Evolutionary conservation across 1,139 yeast genomes (phyloP).

Genomic region (Candida mesenterica): DNA sequence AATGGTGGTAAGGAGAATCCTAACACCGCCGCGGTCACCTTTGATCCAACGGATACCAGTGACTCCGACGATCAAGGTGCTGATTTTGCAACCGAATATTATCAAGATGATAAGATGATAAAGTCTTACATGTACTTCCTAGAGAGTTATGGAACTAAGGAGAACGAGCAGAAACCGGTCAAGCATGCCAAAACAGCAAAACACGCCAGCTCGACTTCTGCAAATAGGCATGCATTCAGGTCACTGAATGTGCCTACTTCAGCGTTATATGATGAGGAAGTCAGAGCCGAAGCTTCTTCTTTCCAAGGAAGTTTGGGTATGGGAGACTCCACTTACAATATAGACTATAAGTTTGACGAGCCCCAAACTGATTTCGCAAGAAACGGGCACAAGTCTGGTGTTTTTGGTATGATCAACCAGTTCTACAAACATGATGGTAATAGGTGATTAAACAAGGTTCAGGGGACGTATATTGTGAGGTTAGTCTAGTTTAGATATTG

Average conservation of each 20-base stretch:
- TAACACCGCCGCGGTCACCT: slow-evolving; percentile 7
- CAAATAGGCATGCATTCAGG: too few species aligned
- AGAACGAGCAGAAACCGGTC: slow-evolving; percentile 2
- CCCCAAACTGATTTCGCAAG: slow-evolving; percentile 26
- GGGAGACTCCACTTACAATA: slow-evolving; percentile 28
- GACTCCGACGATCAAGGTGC: slow-evolving; percentile 34
- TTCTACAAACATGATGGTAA: slow-evolving; percentile 61
- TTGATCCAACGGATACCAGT: slow-evolving; percentile 4
- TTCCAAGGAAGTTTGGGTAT: slow-evolving; percentile 15
- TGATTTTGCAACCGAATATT: slow-evolving; percentile 23
- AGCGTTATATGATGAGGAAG: slow-evolving; percentile 2
- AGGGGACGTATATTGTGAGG: background rate
- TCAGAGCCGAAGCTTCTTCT: background rate
- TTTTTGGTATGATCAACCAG: slow-evolving; percentile 79
- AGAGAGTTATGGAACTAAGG: slow-evolving; percentile 63
- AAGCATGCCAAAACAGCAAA: background rate
- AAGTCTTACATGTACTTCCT: slow-evolving; percentile 84
- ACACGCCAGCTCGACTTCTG: too few species aligned
- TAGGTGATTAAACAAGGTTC: slow-evolving; percentile 8
- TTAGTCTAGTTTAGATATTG: too few species aligned
- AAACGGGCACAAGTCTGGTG: slow-evolving; percentile 53
- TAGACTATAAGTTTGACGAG: slow-evolving; percentile 31
- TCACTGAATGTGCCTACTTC: too few species aligned
- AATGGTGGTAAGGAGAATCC: slow-evolving; percentile 9
- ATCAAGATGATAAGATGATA: slow-evolving; percentile 85